These are phyloP conservation scores for Plasmodium relictum DNA, from an alignment of 169 alveolate species.

Conservation along the genomic window DNA sequence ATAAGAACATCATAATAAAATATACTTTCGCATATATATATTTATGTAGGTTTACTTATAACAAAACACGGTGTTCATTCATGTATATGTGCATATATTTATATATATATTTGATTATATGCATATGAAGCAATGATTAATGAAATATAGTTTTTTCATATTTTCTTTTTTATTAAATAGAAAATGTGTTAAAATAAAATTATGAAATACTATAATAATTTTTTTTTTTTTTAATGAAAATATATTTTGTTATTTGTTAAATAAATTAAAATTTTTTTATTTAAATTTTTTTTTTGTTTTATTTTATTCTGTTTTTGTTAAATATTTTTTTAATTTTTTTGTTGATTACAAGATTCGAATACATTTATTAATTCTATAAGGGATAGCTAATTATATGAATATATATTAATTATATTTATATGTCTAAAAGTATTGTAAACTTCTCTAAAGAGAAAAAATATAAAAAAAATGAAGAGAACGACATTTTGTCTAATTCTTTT, in stretches of 20 bases:
- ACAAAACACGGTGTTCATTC: too few species aligned
- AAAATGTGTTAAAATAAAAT: not conserved
- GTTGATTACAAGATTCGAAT: not conserved
- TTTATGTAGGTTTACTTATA: too few species aligned
- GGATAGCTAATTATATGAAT: not conserved
- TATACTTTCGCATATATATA: too few species aligned
- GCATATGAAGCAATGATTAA: not conserved
- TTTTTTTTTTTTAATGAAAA: too few species aligned
- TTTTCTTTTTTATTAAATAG: not conserved
- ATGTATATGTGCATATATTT: not conserved
- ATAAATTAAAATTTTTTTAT: slow-evolving; percentile 9
- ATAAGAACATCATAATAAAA: too few species aligned
- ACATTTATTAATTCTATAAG: too few species aligned
- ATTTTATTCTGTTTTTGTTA: not conserved
- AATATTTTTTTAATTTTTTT: slow-evolving; percentile 4
- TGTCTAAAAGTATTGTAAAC: not conserved
- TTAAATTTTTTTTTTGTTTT: not conserved
- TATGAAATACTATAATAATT: too few species aligned
- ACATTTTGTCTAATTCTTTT: slow-evolving; percentile 3
- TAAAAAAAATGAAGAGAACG: slow-evolving; percentile 11
- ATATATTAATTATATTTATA: not conserved
- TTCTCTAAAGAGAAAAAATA: not conserved
- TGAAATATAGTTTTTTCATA: not conserved
- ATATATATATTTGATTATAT: not conserved
- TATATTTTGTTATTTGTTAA: not conserved